Base-by-base conservation (phyloP, 495 filamentous ascomycete species). In the Xylaria bambusicola region DNA sequence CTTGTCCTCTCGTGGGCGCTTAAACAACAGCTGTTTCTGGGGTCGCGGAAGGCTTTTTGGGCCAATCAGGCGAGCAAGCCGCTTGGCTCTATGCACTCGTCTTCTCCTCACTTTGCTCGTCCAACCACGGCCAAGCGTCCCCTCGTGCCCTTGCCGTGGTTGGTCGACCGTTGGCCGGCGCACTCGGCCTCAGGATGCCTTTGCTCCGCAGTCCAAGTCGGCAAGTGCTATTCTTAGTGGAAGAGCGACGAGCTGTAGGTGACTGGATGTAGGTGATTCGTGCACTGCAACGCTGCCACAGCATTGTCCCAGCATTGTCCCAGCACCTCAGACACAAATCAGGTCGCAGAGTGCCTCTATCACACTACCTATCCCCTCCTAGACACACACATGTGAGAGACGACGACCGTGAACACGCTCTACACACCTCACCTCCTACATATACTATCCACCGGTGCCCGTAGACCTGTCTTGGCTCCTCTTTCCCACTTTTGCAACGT, bases 391-490 rank as follows among this genome's bases (percentile, higher is more conserved):
- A 35, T 48, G 45, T n/a, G 23, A 58, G 35, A 41, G 12, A 40
- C 46, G 23, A 41, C 4, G 40, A 38, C 58, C 61, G 56, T 60
- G 67, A 56, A 58, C 58, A 58, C 59, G 26, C 38, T 55, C 23
- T 13, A 48, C 40, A 40, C 31, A 53, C 57, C 38, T 61, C 62
- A 54, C 61, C 58, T 60, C 59, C 62, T 62, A 49, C 52, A 76
- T 77, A 78, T 67, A 77, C 72, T 60, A 52, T 44, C 72, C 71
- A 69, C 73, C 71, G 63, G 52, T 67, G 71, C 74, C 75, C 73
- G 69, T 63, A 54, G 60, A 65, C 60, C 59, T 62, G 64, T 66
- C 66, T 68, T 66, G 52, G 56, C 69, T 62, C 35, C 46, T 63
- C 55, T 61, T 68, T 54, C 55, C 62, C 61, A 54, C 61, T 63